Evolutionary conservation across 1,139 yeast genomes (phyloP), one percentile per base, ranked within the genome.

Genomic region (Kodamaea anthophila): DNA sequence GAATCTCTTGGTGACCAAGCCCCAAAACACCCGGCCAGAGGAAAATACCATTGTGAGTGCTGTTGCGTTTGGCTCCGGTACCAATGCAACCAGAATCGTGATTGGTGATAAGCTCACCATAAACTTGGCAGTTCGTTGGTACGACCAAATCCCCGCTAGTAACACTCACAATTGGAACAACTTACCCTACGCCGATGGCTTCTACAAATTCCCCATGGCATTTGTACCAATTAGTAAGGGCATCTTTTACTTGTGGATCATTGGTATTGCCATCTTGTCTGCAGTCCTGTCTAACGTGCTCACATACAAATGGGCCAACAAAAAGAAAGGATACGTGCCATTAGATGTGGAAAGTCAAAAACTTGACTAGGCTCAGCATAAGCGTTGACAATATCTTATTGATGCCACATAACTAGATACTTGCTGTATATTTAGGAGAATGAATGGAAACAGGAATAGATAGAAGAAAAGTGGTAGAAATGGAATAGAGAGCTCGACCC

Each of bases 61-160:
- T 2, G 49, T 70, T 18, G 84, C 74, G 1, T 79, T 71, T 60
- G 62, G 80, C n/a, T 60, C 84, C n/a, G 75, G 84, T 21, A 61
- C 77, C 6, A 66, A 73, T 43, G 70, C 80, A 5, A 65, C 79
- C 2, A 64, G 84, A 36, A 65, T 71, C 24, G 77, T 77, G 10
- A 81, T 81, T 47, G 88, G 87, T 6, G 82, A 77, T 39, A 55
- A 59, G 23, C 55, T 82, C 36, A 70, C 82, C 3, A 51, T 82
- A 28, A 66, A 63, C 31, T 62, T 82, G 41, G 75, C 79, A 15
- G 67, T 75, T 12, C 61, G 74, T 37, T 82, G 91, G 91, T 53
- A 64, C 28, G 59, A 57, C 30, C 46, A 45, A 28, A 44, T 62
- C 27, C 31, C 40, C 16, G 49, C 51, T 9, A 36, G 37, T 18